phyloP scores from a whole-genome alignment of 2,329 filamentous ascomycete species.

The Penicillium sp. region DNA sequence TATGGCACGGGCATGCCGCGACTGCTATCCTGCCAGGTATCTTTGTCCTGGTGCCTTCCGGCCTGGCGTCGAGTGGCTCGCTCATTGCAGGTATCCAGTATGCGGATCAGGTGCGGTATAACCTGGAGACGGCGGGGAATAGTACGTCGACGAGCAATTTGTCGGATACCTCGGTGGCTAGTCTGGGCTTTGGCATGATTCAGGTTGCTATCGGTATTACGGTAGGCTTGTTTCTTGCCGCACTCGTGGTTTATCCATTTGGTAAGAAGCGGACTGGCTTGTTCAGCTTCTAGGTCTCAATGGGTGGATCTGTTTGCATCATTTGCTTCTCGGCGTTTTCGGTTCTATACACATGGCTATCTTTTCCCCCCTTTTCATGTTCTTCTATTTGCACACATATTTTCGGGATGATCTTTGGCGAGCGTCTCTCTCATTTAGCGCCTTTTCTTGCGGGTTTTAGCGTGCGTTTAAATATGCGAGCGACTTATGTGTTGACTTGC shows the following conservation, averaged over 20 bases:
- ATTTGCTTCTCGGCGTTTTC: background rate
- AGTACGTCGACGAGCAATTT: constrained; percentile 21
- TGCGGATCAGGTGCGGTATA: constrained; percentile 55
- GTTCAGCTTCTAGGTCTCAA: constrained; percentile 45
- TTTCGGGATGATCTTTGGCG: background rate
- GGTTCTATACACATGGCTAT: no score
- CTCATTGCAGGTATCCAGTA: constrained; percentile 60
- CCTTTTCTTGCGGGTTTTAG: background rate
- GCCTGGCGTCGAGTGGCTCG: constrained; percentile 60
- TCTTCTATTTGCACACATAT: background rate
- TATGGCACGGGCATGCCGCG: constrained; percentile 76
- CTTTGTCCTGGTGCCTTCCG: constrained; percentile 68
- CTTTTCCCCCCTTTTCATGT: background rate
- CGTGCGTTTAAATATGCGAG: background rate
- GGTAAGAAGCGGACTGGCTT: constrained; percentile 52
- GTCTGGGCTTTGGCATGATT: constrained; percentile 52
- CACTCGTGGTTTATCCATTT: constrained; percentile 51
- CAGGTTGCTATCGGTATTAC: constrained; percentile 54
- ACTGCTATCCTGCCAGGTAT: constrained; percentile 88
- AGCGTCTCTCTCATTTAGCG: background rate
- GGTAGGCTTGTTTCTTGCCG: constrained; percentile 51
- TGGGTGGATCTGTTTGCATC: background rate
- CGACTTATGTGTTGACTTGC: constrained; percentile 3
- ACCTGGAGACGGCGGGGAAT: constrained; percentile 27
- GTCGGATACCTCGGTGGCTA: constrained; percentile 45